Base-by-base conservation (phyloP, 2,329 filamentous ascomycete species). In the Ascochyta lentis region DNA sequence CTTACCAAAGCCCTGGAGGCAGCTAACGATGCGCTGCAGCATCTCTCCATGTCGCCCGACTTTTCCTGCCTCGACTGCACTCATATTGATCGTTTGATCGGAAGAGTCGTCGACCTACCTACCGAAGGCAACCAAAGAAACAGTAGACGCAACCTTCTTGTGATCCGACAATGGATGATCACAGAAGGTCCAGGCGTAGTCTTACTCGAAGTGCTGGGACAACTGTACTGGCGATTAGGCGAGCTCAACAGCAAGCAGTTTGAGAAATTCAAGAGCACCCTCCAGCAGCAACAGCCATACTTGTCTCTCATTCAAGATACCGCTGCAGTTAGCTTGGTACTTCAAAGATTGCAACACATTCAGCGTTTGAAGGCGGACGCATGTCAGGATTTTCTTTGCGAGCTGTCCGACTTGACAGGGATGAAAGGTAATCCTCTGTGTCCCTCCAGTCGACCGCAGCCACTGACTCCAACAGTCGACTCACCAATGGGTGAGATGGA, bases 161-260 rank as follows among this genome's bases (percentile, higher is more conserved):
- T 72, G 15, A 69, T 73, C 40, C 61, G 71, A 29, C 71, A 72
- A 54, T 73, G 70, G 71, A 73, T 73, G 71, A 54, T 71, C 27
- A 67, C 65, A 39, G 69, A 72, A 53, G 70, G 70, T 4, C 69
- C 71, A 9, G 65, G 67, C 4, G 70, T 73, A 8, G 68, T 73
- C 10, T 59, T 72, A 9, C 54, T 73, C 2, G 69, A 73, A 51
- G 70, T 73, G 10, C 64, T 73, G 5, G 71, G 71, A n/a, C 71
- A 73, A 41, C 60, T 72, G 3, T 73, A 72, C 55, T 73, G 71
- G 71, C 65, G 71, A 15, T 47, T 73, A 45, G 70, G 70, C 33
- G 71, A 73, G 42, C 71, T 73, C 51, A 72, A 73, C 60, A 71
- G 70, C 49, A 73, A 71, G 55, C 71, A 72, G 47, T 73, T 72